Base-by-base conservation (phyloP, 306 rosid genomes). In the Abrus precatorius region DNA sequence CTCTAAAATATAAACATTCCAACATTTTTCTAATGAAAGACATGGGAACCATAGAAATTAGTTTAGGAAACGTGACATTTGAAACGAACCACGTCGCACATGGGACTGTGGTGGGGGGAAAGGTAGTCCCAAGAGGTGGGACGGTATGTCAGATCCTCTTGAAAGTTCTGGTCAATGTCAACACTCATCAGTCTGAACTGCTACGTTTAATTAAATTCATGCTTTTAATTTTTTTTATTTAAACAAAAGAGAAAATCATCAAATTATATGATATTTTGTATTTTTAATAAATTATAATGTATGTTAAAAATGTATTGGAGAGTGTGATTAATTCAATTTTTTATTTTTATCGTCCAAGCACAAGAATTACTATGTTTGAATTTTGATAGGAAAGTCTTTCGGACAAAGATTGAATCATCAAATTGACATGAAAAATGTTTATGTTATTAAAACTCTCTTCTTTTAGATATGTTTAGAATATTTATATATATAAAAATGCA, bases 71-170 rank as follows among this genome's bases (percentile, higher is more conserved):
- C 12, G 69, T 48, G 77, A 47, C 30, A 63, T 55, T 74, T 67
- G 1, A 70, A 41, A 76, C 27, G n/a, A 36, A 50, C 41, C 6
- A 45, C 45, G 38, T 44, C 0, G 62, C 89, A 80, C 83, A 68
- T 85, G 82, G 86, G 75, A 73, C 30, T 48, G 32, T 1, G 7
- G 2, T 13, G 34, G 5, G 2, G 27, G 34, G 5, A 5, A 62
- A 78, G 75, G 74, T 34, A 27, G 64, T 78, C 78, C 67, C 12
- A 47, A 4, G 75, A 65, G 87, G 71, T 33, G 10, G 84, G 86
- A 62, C 74, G 52, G 30, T 32, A 40, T 79, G 82, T 78, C 82
- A 74, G 80, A 30, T 50, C 30, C 54, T n/a, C 63, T 56, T 69
- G 6, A 14, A 47, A 57, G 57, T 80, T 44, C 33, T 28, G 11